phyloP scores from a whole-genome alignment of 2,329 filamentous ascomycete species.

The Rosellinia necatrix region DNA sequence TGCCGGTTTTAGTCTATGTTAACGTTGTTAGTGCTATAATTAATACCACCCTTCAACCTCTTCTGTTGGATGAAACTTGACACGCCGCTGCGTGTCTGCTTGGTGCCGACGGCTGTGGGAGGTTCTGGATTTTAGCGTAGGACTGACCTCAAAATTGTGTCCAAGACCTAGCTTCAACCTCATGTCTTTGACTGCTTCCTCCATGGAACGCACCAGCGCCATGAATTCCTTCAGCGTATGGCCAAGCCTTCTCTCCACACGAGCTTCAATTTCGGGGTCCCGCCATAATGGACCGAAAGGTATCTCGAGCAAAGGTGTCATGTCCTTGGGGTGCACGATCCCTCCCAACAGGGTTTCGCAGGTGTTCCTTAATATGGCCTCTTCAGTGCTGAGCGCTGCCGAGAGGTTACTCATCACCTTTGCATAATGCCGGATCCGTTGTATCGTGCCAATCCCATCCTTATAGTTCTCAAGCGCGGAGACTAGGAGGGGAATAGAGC shows the following conservation, averaged over 20 bases:
- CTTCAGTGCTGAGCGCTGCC: slow-evolving; percentile 33
- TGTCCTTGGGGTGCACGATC: slow-evolving; percentile 28
- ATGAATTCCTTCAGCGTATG: slow-evolving; percentile 33
- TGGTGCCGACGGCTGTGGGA: neutral
- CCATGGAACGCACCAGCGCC: slow-evolving; percentile 31
- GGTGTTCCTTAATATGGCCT: slow-evolving; percentile 37
- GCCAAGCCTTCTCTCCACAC: slow-evolving; percentile 33
- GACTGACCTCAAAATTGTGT: slow-evolving; percentile 17
- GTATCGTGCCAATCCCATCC: slow-evolving; percentile 28
- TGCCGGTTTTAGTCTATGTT: slow-evolving; percentile 11
- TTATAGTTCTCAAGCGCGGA: slow-evolving; percentile 31
- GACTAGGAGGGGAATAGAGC: slow-evolving; percentile 31
- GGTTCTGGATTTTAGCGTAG: neutral
- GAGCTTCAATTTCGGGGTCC: slow-evolving; percentile 18
- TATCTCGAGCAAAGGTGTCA: slow-evolving; percentile 39
- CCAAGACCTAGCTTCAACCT: slow-evolving; percentile 15
- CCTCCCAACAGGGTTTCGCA: slow-evolving; percentile 39
- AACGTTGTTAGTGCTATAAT: neutral
- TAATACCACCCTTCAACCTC: neutral
- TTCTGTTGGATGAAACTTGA: neutral
- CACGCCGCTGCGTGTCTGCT: neutral
- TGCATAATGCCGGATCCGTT: slow-evolving; percentile 27
- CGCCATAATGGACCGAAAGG: slow-evolving; percentile 40
- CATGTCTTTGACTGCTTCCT: slow-evolving; percentile 31
- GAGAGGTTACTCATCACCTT: slow-evolving; percentile 35